Evolutionary conservation across 371 early-diverging fungal species (phyloP).

Genomic region (Mycotypha africana): DNA sequence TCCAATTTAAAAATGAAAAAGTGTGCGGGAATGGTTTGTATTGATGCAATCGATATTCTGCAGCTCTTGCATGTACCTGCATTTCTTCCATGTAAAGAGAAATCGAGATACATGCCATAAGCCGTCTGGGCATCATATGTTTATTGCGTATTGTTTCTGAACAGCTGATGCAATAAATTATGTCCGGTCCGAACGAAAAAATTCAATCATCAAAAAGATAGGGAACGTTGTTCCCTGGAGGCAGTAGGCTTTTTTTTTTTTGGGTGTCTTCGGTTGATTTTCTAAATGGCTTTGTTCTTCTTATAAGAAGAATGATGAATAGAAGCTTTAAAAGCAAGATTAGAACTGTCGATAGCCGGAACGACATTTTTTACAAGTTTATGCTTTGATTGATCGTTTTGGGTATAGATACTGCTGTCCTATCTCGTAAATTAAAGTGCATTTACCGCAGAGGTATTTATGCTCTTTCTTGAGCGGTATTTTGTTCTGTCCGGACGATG

Average conservation of each 20-base stretch:
- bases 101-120: no score
- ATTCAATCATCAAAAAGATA: no score
- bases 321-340: slow-evolving; percentile 8
- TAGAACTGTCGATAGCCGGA: slow-evolving; percentile 14
- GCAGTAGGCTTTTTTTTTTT: slow-evolving; percentile 7
- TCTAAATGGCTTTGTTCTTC: slow-evolving; percentile 10
- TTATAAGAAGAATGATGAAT: slow-evolving; percentile 10
- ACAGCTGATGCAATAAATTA: no score
- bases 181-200: no score
- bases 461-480: slow-evolving; percentile 5
- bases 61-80: no score
- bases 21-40: no score
- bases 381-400: slow-evolving; percentile 11
- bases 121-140: no score
- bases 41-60: no score
- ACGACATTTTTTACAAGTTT: slow-evolving; percentile 10
- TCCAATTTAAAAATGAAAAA: no score
- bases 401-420: slow-evolving; percentile 8
- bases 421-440: slow-evolving; percentile 8
- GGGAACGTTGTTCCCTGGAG: no score
- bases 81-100: no score
- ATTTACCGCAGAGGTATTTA: slow-evolving; percentile 14
- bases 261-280: slow-evolving; percentile 7
- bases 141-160: no score
- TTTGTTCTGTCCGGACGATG: background rate